Base-by-base conservation (phyloP, 768 basidiomycete species). In the Collybia sordida region DNA sequence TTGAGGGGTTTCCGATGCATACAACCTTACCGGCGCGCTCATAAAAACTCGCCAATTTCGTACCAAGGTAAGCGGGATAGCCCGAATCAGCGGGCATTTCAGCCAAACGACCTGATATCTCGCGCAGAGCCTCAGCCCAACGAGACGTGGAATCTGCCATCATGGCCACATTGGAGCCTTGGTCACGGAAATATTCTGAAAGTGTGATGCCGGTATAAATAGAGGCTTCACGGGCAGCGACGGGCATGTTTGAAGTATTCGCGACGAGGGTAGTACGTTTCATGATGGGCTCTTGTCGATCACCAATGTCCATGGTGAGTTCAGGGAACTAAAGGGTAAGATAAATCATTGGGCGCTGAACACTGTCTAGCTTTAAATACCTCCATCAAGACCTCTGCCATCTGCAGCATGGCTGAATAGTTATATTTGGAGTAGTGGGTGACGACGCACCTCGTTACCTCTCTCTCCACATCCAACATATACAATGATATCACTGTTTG, bases 21-120 rank as follows among this genome's bases (percentile, higher is more conserved):
- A 82, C 83, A 41, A 97, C 96, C 68, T 96, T 98, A 24, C 97
- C 97, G 9, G 97, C 95, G 58, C 97, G 90, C 69, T 99, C 97
- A 71, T 99, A 99, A 81, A 99, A 99, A 60, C 90, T 85, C 18
- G 97, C 97, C 28, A 98, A 75, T 72, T 98, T 98, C 25, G 97
- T 96, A 53, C 87, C 75, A 52, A 98, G 84, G 69, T 98, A 98
- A 3, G 97, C 97, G 43, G 97, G 97, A 72, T 99, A 99, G 50
- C 97, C 97, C 35, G 97, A 98, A 68, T 98, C 97, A 24, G 97
- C 97, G 42, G 97, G 97, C 97, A 99, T 99, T 72, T 99, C 97
- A 34, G 97, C 97, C 53, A 99, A 71, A 72, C 97, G 95, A 72
- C 97, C 97, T 19, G 95, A 98, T 56, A 99, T 98, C 80, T 99